Evolutionary conservation across 306 rosid genomes (phyloP).

Genomic region (Dalbergia oliveri): DNA sequence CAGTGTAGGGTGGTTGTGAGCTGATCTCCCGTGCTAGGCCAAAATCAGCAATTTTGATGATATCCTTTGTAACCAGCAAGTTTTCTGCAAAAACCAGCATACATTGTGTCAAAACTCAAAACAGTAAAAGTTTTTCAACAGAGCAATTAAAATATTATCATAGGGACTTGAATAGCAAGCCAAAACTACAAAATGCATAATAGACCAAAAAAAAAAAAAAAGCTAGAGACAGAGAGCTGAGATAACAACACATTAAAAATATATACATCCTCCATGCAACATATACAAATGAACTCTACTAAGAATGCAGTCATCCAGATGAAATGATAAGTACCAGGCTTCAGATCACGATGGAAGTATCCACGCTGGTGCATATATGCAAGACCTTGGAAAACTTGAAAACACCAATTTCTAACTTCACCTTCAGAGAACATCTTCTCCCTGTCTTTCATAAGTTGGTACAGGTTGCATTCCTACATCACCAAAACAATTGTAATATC

Average conservation of each 20-base stretch:
- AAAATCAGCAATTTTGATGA: conserved; percentile 93
- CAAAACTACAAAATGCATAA: background rate
- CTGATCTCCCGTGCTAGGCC: conserved; percentile 93
- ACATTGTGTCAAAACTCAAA: conserved; percentile 36
- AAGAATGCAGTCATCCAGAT: background rate
- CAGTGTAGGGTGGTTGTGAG: conserved; percentile 93
- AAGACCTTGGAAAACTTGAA: conserved; percentile 98
- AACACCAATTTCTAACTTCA: conserved; percentile 93
- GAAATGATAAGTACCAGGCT: conserved; percentile 79
- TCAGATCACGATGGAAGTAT: conserved; percentile 97
- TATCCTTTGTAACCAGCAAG: conserved; percentile 82
- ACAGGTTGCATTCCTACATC: conserved; percentile 84
- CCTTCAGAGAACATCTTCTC: conserved; percentile 82
- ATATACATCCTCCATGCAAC: conserved; percentile 6
- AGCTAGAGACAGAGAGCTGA: too few species aligned
- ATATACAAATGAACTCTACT: conserved; percentile 3
- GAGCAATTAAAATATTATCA: conserved; percentile 14
- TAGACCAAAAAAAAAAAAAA: background rate
- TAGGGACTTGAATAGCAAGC: conserved; percentile 15
- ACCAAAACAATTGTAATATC: conserved; percentile 32
- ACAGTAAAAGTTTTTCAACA: conserved; percentile 1
- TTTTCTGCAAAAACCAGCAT: conserved; percentile 64
- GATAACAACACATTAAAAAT: conserved; percentile 20
- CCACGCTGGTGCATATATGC: conserved; percentile 99
- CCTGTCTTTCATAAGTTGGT: conserved; percentile 95